A percentile compares a stretch with the other conserved stretches of the same genome.
These are phyloP conservation scores for Hemileccinum rubropunctum DNA, from an alignment of 768 basidiomycete genomes.

Conservation along the genomic window DNA sequence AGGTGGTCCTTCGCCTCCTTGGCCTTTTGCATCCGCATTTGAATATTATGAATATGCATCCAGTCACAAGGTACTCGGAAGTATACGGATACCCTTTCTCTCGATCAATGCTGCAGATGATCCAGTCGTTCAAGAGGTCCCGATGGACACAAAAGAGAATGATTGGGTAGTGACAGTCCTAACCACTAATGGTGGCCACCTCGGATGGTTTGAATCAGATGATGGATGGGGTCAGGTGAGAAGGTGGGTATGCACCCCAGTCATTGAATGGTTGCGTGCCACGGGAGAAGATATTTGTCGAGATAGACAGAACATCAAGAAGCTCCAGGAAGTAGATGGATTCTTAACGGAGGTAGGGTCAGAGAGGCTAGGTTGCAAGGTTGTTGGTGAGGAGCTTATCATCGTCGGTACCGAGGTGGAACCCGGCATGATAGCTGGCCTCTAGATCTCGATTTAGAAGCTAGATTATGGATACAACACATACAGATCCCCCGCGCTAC, in stretches of 20 bases:
- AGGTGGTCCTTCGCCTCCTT: constrained; percentile 62
- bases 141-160: constrained; percentile 52
- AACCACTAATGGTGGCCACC: constrained; percentile 68
- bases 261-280: constrained; percentile 67
- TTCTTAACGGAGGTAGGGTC: constrained; percentile 58
- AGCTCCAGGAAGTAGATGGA: constrained; percentile 53
- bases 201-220: constrained; percentile 77
- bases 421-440: constrained; percentile 57
- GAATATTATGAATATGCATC: constrained; percentile 55
- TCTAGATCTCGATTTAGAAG: constrained; percentile 37
- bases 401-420: constrained; percentile 53
- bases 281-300: constrained; percentile 51
- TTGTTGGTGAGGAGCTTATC: constrained; percentile 50
- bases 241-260: constrained; percentile 70
- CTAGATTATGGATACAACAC: constrained; percentile 7
- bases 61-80: constrained; percentile 55
- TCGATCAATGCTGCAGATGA: constrained; percentile 76
- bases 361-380: constrained; percentile 56
- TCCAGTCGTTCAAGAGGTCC: constrained; percentile 66
- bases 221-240: constrained; percentile 29
- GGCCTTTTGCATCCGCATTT: constrained; percentile 42
- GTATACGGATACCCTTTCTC: constrained; percentile 70
- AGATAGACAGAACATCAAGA: constrained; percentile 29
- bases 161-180: constrained; percentile 56
- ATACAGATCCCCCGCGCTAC: constrained; percentile 7